Conservation (phyloP, 2,329 filamentous ascomycete genomes). For the Fusarium siculi region DNA sequence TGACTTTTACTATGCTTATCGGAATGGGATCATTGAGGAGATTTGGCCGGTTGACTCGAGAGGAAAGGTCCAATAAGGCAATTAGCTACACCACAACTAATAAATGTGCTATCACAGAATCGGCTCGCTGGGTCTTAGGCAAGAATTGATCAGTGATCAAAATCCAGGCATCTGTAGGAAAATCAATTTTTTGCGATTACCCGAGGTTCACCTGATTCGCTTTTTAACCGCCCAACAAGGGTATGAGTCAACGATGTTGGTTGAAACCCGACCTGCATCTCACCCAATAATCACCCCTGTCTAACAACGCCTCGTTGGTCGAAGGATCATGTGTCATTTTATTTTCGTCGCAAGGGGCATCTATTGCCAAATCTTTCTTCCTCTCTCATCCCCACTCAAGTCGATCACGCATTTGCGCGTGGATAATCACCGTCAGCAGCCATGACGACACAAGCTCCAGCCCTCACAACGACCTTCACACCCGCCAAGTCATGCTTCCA, state of each 20-base stretch:
- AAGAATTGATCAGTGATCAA: neutral
- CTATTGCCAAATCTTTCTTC: neutral
- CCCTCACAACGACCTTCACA: conserved; percentile 8
- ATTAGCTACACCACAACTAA: neutral
- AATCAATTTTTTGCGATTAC: fast-evolving
- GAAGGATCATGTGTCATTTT: neutral
- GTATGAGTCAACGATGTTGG: neutral
- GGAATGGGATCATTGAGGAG: conserved; percentile 18
- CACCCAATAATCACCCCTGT: neutral
- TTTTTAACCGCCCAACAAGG: neutral
- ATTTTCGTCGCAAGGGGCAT: neutral
- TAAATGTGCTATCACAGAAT: neutral
- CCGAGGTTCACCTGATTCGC: neutral
- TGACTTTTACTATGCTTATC: conserved; percentile 32
- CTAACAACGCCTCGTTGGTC: neutral
- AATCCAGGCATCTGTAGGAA: no score
- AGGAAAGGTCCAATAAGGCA: conserved; percentile 25
- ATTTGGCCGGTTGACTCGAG: conserved; percentile 32
- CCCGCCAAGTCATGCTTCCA: conserved; percentile 2
- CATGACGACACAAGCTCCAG: neutral
- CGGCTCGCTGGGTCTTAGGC: fast-evolving
- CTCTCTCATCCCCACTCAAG: neutral
- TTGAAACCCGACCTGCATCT: neutral
- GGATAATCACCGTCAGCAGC: neutral
- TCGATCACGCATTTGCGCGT: neutral